These are phyloP conservation scores for Rhodamnia argentea DNA, from an alignment of 345 rosid genomes.

Conservation along the genomic window DNA sequence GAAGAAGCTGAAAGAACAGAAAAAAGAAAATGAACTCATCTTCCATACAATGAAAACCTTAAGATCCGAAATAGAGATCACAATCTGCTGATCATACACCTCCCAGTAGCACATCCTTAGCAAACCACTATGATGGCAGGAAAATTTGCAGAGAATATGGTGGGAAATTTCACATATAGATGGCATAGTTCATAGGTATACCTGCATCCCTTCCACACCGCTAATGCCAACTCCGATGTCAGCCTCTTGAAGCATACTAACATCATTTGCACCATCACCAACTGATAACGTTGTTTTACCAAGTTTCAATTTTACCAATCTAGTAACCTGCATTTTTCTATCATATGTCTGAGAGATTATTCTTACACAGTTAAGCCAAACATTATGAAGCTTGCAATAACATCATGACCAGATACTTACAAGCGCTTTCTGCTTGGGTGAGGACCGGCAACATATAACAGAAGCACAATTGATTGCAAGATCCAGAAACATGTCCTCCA, in stretches of 20 bases:
- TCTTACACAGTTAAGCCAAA: not conserved
- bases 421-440: conserved; percentile 93
- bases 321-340: conserved; percentile 61
- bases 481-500: conserved; percentile 43
- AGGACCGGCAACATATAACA: conserved; percentile 83
- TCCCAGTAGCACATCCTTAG: not conserved
- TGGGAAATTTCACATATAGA: not conserved
- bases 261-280: conserved; percentile 98
- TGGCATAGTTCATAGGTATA: not conserved
- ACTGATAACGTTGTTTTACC: conserved; percentile 60
- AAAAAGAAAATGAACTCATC: not conserved
- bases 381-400: not conserved
- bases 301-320: conserved; percentile 60
- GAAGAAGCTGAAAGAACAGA: fast-evolving
- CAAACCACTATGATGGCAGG: not conserved
- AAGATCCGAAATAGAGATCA: not conserved
- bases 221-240: conserved; percentile 95
- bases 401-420: conserved; percentile 32
- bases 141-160: not conserved
- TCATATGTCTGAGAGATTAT: conserved; percentile 28
- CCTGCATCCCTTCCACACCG: conserved; percentile 98
- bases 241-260: conserved; percentile 94
- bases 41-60: not conserved
- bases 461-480: conserved; percentile 58
- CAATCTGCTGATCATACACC: not conserved